These are phyloP conservation scores for Hypoxylon trugodes DNA, from an alignment of 495 filamentous ascomycete genomes.

Conservation along the genomic window DNA sequence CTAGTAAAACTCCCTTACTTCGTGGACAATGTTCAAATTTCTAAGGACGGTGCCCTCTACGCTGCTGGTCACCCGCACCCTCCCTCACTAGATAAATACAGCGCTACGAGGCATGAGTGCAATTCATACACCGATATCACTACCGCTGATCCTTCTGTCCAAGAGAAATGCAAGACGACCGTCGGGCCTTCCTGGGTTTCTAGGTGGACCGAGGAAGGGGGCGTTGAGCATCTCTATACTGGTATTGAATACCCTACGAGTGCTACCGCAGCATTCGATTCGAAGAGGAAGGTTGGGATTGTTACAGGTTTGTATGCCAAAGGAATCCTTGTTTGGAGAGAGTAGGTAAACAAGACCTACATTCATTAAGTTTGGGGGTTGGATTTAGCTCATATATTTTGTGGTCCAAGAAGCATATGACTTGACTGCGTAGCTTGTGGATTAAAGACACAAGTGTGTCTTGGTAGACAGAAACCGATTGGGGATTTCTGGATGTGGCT, in stretches of 20 bases:
- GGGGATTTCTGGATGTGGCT: too few species aligned
- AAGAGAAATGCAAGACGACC: conserved; percentile 40
- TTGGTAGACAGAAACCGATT: too few species aligned
- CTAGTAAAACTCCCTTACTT: conserved; percentile 44
- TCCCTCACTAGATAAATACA: conserved; percentile 41
- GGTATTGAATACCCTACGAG: conserved; percentile 45
- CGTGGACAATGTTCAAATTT: conserved; percentile 54
- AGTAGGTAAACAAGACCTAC: conserved; percentile 21
- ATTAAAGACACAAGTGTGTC: too few species aligned
- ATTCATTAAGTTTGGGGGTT: neutral
- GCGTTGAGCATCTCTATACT: conserved; percentile 49
- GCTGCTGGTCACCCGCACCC: conserved; percentile 55
- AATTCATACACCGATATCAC: conserved; percentile 26
- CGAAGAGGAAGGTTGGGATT: conserved; percentile 48
- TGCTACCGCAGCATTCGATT: conserved; percentile 51
- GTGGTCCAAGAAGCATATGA: too few species aligned
- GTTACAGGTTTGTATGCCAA: conserved; percentile 54
- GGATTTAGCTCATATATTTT: neutral
- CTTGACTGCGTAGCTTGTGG: too few species aligned
- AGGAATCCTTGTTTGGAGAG: conserved; percentile 55
- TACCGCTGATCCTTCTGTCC: conserved; percentile 26
- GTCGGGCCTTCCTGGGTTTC: conserved; percentile 49
- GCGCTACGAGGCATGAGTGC: conserved; percentile 36
- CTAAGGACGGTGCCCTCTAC: conserved; percentile 49
- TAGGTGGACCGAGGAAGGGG: conserved; percentile 48